Percentiles rank a stretch among this genome's conserved stretches.
These are phyloP conservation scores for Podila clonocystis DNA, from an alignment of 192 early-diverging fungal genomes.

Conservation along the genomic window DNA sequence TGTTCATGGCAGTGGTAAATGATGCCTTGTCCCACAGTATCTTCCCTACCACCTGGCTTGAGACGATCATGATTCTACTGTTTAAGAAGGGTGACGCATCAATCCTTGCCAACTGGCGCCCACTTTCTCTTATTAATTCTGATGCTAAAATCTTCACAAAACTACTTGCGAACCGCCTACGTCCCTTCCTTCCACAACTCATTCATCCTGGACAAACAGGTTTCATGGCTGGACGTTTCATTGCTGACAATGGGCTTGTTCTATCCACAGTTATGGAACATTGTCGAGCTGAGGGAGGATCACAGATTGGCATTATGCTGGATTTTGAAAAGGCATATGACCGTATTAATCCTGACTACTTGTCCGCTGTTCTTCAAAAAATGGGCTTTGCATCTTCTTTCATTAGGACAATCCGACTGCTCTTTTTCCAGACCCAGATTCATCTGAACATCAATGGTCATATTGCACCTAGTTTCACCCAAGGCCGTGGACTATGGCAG, in stretches of 20 bases:
- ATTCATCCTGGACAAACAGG: slow-evolving; percentile 25
- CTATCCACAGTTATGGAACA: slow-evolving; percentile 2
- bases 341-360: slow-evolving; percentile 27
- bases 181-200: background rate
- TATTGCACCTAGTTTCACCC: background rate
- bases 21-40: background rate
- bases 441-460: slow-evolving; percentile 24
- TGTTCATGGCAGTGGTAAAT: slow-evolving; percentile 9
- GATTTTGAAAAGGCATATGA: slow-evolving; percentile 52
- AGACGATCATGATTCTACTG: slow-evolving; percentile 24
- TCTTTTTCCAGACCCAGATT: slow-evolving; percentile 35
- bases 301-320: slow-evolving; percentile 8
- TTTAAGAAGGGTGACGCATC: slow-evolving; percentile 37
- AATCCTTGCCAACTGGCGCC: slow-evolving; percentile 23
- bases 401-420: background rate
- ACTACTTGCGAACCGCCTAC: slow-evolving; percentile 3
- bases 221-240: slow-evolving; percentile 14
- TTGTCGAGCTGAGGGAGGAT: background rate
- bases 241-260: slow-evolving; percentile 15
- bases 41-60: slow-evolving; percentile 8
- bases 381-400: background rate
- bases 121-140: slow-evolving; percentile 20
- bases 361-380: background rate
- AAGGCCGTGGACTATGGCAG: slow-evolving; percentile 17
- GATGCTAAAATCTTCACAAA: slow-evolving; percentile 37